Percentiles rank a stretch among this genome's conserved stretches.
Evolutionary conservation across 495 filamentous ascomycete species (phyloP).

Genomic region (Aspergillus hancockii): DNA sequence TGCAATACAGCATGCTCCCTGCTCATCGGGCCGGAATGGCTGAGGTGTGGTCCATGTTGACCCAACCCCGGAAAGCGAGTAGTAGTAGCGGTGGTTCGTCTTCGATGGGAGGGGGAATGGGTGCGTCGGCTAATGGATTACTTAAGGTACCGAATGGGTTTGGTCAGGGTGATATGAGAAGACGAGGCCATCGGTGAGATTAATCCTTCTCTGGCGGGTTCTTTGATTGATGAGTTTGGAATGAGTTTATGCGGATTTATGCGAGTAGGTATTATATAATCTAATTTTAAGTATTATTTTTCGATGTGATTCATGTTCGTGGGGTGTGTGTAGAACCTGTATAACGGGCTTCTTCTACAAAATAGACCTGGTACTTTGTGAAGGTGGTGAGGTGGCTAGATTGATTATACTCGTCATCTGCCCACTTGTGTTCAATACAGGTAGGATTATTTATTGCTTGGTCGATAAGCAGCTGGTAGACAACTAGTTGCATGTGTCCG

Average conservation of each 20-base stretch:
- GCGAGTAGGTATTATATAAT: constrained; percentile 6
- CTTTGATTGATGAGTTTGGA: constrained; percentile 2
- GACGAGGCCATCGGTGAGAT: constrained; percentile 41
- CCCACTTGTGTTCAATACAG: too few relatives aligned
- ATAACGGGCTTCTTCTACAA: too few relatives aligned
- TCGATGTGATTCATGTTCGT: not conserved
- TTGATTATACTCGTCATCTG: too few relatives aligned
- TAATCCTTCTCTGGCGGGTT: not conserved
- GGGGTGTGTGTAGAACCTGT: too few relatives aligned
- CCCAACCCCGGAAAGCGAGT: constrained; percentile 46
- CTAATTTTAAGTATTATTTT: not conserved
- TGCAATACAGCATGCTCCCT: constrained; percentile 98
- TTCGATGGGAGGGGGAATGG: constrained; percentile 32
- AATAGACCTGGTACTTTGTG: too few relatives aligned
- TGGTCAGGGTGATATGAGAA: constrained; percentile 37
- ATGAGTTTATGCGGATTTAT: constrained; percentile 7
- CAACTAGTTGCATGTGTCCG: too few relatives aligned
- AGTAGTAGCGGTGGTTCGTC: constrained; percentile 28
- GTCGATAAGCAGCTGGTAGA: too few relatives aligned
- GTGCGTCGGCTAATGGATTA: constrained; percentile 29
- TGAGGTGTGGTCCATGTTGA: constrained; percentile 84
- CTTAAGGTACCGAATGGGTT: constrained; percentile 39
- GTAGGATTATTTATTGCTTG: too few relatives aligned
- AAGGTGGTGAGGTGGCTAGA: too few relatives aligned
- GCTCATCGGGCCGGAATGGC: constrained; percentile 72